phyloP scores from a whole-genome alignment of 2,329 filamentous ascomycete species.

The Penicillium hesseltinei region DNA sequence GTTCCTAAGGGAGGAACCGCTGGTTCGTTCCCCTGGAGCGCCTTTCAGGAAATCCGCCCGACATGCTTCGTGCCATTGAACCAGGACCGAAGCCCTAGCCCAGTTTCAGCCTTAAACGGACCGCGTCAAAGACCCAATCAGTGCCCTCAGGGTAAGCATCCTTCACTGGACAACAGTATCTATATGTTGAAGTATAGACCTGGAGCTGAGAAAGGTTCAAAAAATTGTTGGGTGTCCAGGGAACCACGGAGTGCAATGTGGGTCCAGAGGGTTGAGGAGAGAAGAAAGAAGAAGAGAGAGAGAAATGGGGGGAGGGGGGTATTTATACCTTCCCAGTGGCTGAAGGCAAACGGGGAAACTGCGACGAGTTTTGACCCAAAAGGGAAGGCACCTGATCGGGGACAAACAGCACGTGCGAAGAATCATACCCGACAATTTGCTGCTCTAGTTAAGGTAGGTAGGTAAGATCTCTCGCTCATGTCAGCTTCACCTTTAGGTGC shows the following conservation, averaged over 20 bases:
- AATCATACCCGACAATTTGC: neutral
- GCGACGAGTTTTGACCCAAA: neutral
- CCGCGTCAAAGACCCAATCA: too few species aligned
- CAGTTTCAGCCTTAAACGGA: too few species aligned
- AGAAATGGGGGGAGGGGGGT: neutral
- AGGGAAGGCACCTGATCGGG: neutral
- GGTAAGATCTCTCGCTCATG: neutral
- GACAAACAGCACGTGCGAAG: neutral
- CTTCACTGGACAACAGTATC: neutral
- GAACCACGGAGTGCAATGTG: neutral
- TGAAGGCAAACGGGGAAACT: neutral
- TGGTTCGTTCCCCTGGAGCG: too few species aligned
- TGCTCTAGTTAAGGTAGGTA: neutral
- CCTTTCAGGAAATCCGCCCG: too few species aligned
- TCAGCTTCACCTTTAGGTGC: neutral
- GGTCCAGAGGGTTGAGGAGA: neutral
- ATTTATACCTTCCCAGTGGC: neutral
- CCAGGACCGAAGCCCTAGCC: too few species aligned
- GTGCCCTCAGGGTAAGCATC: too few species aligned
- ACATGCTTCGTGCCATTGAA: neutral
- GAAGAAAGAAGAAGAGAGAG: neutral
- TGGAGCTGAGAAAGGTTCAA: neutral
- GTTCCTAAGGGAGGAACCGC: too few species aligned
- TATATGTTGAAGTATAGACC: neutral
- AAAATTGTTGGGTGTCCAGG: neutral